These are phyloP conservation scores for Fusarium luffae DNA, from an alignment of 2,329 filamentous ascomycete species.

Conservation along the genomic window DNA sequence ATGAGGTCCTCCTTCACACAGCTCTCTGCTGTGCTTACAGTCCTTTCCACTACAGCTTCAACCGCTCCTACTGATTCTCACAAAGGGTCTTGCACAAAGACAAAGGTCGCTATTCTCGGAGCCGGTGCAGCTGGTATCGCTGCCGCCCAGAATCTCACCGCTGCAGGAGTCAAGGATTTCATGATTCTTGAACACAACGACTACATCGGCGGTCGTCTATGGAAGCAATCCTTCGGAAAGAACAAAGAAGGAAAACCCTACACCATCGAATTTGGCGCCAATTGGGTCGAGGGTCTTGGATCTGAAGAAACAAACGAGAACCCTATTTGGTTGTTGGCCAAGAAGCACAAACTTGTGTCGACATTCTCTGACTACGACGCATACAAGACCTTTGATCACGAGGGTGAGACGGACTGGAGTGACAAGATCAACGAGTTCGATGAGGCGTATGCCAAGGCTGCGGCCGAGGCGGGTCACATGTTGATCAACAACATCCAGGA, in stretches of 20 bases:
- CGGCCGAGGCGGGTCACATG: slow-evolving; percentile 66
- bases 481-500: slow-evolving; percentile 71
- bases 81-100: slow-evolving; percentile 42
- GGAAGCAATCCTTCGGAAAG: slow-evolving; percentile 67
- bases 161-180: slow-evolving; percentile 71
- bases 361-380: slow-evolving; percentile 68
- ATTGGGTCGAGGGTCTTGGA: slow-evolving; percentile 62
- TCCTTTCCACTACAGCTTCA: neutral
- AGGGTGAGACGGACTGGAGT: slow-evolving; percentile 63
- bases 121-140: slow-evolving; percentile 72
- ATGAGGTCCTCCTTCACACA: slow-evolving; percentile 14
- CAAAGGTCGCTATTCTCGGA: slow-evolving; percentile 55
- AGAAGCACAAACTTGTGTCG: slow-evolving; percentile 68
- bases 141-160: slow-evolving; percentile 70
- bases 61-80: neutral
- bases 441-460: slow-evolving; percentile 56
- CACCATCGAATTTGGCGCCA: slow-evolving; percentile 72
- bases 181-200: slow-evolving; percentile 72
- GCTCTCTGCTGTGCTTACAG: slow-evolving; percentile 5
- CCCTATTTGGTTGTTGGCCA: slow-evolving; percentile 70
- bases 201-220: slow-evolving; percentile 70
- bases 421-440: slow-evolving; percentile 63
- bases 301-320: slow-evolving; percentile 57
- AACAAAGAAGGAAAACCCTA: slow-evolving; percentile 62
- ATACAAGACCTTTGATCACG: slow-evolving; percentile 70